Conservation (phyloP, 2,329 filamentous ascomycete genomes). For the Acrocalymma vagum region DNA sequence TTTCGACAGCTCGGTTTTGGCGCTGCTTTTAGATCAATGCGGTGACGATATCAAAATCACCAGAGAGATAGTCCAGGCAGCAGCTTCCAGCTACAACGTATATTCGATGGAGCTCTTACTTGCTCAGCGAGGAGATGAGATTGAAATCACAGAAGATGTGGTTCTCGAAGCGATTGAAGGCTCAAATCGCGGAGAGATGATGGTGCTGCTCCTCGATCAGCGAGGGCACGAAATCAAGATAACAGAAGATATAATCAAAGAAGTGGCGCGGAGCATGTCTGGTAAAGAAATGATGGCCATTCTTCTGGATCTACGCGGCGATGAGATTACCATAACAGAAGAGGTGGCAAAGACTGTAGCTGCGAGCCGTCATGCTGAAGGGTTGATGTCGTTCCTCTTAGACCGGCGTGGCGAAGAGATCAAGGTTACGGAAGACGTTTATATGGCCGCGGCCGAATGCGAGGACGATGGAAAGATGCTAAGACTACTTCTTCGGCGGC, state of each 20-base stretch:
- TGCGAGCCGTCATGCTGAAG: constrained; percentile 5
- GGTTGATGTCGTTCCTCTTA: constrained; percentile 12
- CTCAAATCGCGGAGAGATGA: constrained; percentile 10
- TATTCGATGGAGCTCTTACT: too few species aligned
- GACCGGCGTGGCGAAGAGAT: constrained; percentile 4
- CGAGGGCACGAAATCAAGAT: constrained; percentile 10
- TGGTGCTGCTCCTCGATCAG: constrained; percentile 13
- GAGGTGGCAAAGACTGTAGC: constrained; percentile 9
- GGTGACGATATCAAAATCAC: constrained; percentile 10
- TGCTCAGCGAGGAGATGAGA: too few species aligned
- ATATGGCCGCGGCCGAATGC: too few species aligned
- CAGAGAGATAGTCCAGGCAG: constrained; percentile 10
- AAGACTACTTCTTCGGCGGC: too few species aligned
- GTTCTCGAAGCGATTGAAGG: constrained; percentile 5
- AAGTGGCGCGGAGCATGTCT: constrained; percentile 10
- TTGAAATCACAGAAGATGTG: constrained; percentile 9
- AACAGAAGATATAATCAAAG: constrained; percentile 10
- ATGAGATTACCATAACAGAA: constrained; percentile 10
- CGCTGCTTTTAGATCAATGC: constrained; percentile 12
- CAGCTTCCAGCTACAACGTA: too few species aligned
- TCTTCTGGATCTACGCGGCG: constrained; percentile 12
- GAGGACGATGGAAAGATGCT: too few species aligned
- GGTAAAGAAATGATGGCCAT: constrained; percentile 11
- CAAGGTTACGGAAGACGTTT: too few species aligned
- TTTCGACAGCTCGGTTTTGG: constrained; percentile 9